A percentile compares a stretch with the other conserved stretches of the same genome.
Evolutionary conservation across 495 filamentous ascomycete genomes (phyloP).

Genomic region (Friedmanniomyces simplex): DNA sequence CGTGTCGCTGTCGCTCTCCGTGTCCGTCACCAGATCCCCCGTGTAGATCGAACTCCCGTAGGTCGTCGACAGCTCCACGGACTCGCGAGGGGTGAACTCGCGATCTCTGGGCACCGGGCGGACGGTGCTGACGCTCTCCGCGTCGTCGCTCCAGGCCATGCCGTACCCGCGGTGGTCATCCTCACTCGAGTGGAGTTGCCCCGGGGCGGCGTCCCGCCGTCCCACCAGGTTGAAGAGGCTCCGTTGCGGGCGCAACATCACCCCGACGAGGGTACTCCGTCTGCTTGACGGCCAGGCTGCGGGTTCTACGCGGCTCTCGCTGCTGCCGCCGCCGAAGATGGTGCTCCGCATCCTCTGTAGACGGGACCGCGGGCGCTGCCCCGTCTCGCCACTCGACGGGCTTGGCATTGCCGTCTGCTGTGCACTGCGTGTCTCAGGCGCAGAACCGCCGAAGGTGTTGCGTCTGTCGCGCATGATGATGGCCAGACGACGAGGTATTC

Average conservation of each 20-base stretch:
- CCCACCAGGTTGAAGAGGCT: neutral
- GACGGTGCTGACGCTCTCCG: neutral
- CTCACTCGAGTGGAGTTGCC: neutral
- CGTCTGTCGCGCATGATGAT: neutral
- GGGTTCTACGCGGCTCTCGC: neutral
- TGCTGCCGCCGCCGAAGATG: neutral
- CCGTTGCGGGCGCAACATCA: neutral
- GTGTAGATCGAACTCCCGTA: neutral
- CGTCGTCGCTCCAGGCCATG: neutral
- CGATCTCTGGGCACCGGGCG: neutral
- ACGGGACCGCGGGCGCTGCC: neutral
- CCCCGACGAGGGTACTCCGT: neutral
- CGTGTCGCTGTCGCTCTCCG: neutral
- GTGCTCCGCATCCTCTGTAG: neutral
- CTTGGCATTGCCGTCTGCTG: neutral
- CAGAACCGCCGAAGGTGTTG: neutral
- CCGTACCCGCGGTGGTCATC: neutral
- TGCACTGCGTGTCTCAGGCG: neutral
- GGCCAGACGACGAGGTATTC: neutral
- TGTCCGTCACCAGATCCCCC: neutral
- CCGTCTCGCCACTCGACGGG: neutral
- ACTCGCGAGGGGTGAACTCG: neutral
- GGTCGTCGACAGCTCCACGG: neutral
- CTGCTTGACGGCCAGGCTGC: neutral
- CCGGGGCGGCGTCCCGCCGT: neutral